Evolutionary conservation across 2,329 filamentous ascomycete genomes (phyloP), one percentile per base, ranked within the genome.

Genomic region (Cladosporium cucumerinum): DNA sequence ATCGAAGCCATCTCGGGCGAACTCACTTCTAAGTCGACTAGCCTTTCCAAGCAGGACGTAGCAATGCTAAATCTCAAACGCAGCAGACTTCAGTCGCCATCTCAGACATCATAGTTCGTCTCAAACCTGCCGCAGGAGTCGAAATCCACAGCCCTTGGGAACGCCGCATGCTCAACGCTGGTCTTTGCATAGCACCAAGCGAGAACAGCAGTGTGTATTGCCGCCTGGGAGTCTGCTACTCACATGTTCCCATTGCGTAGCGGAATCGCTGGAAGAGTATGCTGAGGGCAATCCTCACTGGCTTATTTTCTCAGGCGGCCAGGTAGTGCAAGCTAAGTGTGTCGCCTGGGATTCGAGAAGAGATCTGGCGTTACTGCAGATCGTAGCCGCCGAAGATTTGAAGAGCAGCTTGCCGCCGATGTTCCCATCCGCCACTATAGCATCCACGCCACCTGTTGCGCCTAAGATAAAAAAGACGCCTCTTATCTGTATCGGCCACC

Each of bases 191-290:
- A 82, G 66, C 72, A 80, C 28, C 79, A 82, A 66, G 82, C 82
- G 5, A 82, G 82, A 18, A 84, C 82, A 1, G 83, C 82, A 0
- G 77, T 85, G 2, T 84, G 82, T 67, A 79, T 85, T 36, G 77
- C 78, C 0, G 67, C 76, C 0, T 63, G 70, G 3, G 82, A n/a
- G 83, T 5, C 73, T 83, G 48, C 68, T 84, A 5, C 72, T 85
- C 23, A 84, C 82, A 1, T 85, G 82, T 70, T 76, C 83, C 0
- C 83, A 85, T 66, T 85, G 83, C 67, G 72, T 84, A 21, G 81
- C 80, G 2, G 82, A 84, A 57, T 73, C 71, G 0, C 66, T 68
- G 5, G 70, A 73, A 1, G 78, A 81, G 10, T 54, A 28, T 18
- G 73, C 79, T 2, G 71, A 77, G 59, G 51, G 68, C 0, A 72